phyloP scores from a whole-genome alignment of 208 protist genomes.

The Tetramitus jugosus region DNA sequence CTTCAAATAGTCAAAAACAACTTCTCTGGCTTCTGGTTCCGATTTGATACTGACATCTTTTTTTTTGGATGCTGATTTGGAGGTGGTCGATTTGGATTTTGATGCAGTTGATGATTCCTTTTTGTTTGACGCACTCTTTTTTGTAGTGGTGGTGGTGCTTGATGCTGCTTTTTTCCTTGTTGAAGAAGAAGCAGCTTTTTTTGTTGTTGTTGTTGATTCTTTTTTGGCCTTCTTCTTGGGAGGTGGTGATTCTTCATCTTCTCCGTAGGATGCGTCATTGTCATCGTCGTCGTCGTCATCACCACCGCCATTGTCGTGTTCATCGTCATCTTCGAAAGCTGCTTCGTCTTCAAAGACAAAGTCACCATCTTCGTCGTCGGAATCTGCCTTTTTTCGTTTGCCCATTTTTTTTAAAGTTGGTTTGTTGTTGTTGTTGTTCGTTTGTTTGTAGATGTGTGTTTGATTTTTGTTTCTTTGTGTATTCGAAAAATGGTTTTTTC shows the following conservation, averaged over 20 bases:
- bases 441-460: too few species aligned
- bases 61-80: not conserved
- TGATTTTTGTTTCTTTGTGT: too few species aligned
- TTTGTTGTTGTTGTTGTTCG: too few species aligned
- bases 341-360: too few species aligned
- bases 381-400: not conserved
- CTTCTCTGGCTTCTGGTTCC: not conserved
- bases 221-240: slow-evolving; percentile 15
- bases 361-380: not conserved
- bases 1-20: not conserved
- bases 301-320: not conserved
- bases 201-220: not conserved
- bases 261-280: not conserved
- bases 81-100: not conserved
- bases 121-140: not conserved
- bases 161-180: not conserved
- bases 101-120: not conserved
- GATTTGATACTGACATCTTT: not conserved
- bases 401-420: too few species aligned
- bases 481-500: too few species aligned
- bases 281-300: not conserved
- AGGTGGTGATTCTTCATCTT: not conserved
- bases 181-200: not conserved
- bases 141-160: not conserved
- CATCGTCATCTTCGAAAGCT: not conserved